Evolutionary conservation across 2,329 filamentous ascomycete genomes (phyloP).

Genomic region (Sporothrix inflata): DNA sequence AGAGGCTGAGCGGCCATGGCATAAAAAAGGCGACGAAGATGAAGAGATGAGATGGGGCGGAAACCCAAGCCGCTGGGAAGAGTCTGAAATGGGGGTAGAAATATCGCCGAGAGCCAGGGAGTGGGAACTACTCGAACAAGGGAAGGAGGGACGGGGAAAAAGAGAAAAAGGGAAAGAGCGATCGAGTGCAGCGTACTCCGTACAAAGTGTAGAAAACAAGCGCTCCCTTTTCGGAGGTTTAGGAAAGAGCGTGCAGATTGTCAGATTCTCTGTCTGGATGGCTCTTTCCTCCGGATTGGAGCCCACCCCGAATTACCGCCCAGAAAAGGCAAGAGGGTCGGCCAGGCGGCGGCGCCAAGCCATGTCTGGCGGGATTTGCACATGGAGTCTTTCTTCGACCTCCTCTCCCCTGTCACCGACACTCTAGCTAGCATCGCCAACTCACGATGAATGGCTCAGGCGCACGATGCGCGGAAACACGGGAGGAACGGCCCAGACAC

Average conservation of each 20-base stretch:
- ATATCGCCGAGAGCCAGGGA: constrained; percentile 12
- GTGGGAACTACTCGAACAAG: background rate
- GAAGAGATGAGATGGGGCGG: constrained; percentile 7
- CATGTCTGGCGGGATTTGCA: background rate
- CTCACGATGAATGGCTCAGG: background rate
- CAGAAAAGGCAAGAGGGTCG: constrained; percentile 6
- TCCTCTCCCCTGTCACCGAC: background rate
- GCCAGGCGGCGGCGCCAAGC: constrained; percentile 10
- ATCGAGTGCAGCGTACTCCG: background rate
- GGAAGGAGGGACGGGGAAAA: background rate
- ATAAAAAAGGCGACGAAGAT: background rate
- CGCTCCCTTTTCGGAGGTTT: background rate
- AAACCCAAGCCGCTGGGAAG: constrained; percentile 8
- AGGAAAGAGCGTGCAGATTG: background rate
- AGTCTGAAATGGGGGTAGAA: background rate
- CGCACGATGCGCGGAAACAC: background rate
- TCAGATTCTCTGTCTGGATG: background rate
- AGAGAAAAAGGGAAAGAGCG: constrained; percentile 10
- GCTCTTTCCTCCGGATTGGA: constrained; percentile 6
- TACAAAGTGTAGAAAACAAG: constrained; percentile 1
- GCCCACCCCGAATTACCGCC: background rate
- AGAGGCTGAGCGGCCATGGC: constrained; percentile 13
- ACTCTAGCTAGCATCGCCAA: background rate
- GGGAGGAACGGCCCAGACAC: background rate
- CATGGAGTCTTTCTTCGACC: background rate